Conservation (phyloP, 257 asterid species). For the Nicotiana sylvestris region DNA sequence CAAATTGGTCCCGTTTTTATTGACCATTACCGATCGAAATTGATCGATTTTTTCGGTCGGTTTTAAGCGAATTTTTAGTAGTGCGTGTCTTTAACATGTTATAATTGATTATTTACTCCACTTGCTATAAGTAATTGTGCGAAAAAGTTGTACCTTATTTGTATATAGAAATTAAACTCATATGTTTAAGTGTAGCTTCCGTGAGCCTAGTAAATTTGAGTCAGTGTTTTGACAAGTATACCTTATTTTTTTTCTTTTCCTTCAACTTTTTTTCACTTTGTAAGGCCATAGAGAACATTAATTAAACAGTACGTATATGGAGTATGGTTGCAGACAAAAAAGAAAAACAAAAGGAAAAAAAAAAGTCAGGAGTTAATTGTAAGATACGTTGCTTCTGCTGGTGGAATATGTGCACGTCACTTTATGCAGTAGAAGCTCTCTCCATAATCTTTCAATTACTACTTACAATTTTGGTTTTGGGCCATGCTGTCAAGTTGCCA, state of each 20-base stretch:
- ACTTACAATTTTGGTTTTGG: background rate
- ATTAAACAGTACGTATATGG: background rate
- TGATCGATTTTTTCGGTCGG: too few species aligned
- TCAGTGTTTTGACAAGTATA: too few species aligned
- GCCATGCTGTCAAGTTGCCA: constrained; percentile 9
- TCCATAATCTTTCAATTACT: background rate
- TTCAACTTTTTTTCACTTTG: background rate
- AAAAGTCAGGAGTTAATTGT: background rate
- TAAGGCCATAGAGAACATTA: background rate
- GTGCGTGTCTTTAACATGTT: too few species aligned
- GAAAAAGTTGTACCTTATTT: too few species aligned
- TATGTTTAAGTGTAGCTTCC: too few species aligned
- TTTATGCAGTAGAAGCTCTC: background rate
- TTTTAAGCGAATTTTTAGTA: too few species aligned
- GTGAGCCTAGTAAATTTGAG: too few species aligned
- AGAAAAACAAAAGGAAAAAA: background rate
- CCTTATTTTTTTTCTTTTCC: background rate
- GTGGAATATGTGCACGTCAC: background rate
- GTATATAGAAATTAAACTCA: too few species aligned
- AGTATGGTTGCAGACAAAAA: background rate
- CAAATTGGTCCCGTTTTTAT: too few species aligned
- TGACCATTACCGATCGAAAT: too few species aligned
- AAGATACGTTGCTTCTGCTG: constrained; percentile 15
- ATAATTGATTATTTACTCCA: too few species aligned
- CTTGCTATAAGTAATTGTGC: too few species aligned